phyloP scores from a whole-genome alignment of 495 filamentous ascomycete genomes.

The Evernia prunastri region DNA sequence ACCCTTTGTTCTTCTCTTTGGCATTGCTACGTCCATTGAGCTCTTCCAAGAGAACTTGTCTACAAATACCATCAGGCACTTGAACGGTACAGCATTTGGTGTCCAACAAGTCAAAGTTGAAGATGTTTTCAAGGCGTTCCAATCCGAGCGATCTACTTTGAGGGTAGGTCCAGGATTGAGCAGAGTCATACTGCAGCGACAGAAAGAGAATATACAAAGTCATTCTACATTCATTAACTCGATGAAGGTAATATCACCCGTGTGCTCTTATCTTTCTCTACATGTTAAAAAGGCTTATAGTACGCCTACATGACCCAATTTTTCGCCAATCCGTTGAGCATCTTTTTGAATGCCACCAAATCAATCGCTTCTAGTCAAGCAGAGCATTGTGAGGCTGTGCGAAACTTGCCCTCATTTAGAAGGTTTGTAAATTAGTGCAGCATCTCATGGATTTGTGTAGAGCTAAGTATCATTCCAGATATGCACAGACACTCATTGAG shows the following conservation, averaged over 20 bases:
- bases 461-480: constrained; percentile 26
- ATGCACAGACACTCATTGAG: constrained; percentile 43
- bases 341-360: constrained; percentile 48
- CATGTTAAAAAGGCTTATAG: constrained; percentile 37
- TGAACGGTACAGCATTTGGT: constrained; percentile 77
- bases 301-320: constrained; percentile 96
- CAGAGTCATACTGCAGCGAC: constrained; percentile 61
- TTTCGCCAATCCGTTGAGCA: constrained; percentile 80
- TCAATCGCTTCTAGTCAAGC: constrained; percentile 27
- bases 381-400: constrained; percentile 65
- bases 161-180: constrained; percentile 64
- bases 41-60: constrained; percentile 79
- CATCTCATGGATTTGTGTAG: neutral
- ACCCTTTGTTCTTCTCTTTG: constrained; percentile 79
- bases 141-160: constrained; percentile 47
- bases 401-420: constrained; percentile 75
- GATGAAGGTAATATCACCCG: constrained; percentile 57
- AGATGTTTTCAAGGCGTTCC: constrained; percentile 64
- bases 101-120: constrained; percentile 73
- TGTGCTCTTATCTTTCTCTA: neutral
- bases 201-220: constrained; percentile 79
- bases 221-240: constrained; percentile 73
- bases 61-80: constrained; percentile 59
- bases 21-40: constrained; percentile 84
- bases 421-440: constrained; percentile 34